A percentile compares a stretch with the other conserved stretches of the same genome.
Evolutionary conservation across 176 grass and related monocot genomes (phyloP).

Genomic region (Themeda triandra): DNA sequence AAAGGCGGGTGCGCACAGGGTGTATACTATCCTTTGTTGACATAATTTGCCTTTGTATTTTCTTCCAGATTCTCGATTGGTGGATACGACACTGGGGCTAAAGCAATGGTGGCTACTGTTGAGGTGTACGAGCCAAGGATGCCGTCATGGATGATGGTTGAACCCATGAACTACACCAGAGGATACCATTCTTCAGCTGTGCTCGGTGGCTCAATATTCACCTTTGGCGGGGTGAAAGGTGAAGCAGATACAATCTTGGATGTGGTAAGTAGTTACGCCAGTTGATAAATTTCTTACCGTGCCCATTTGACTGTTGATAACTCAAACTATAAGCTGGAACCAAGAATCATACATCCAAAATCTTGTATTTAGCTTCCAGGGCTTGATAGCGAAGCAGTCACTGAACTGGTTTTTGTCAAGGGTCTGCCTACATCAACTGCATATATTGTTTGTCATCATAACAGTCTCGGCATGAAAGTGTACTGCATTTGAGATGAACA

Average conservation of each 20-base stretch:
- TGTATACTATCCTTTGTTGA: background rate
- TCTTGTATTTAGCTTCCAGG: background rate
- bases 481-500: too few species aligned
- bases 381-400: background rate
- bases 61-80: conserved; percentile 60
- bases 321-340: background rate
- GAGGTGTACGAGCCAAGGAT: conserved; percentile 74
- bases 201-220: conserved; percentile 57
- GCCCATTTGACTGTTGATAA: background rate
- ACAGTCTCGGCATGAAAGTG: too few species aligned
- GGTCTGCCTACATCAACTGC: too few species aligned
- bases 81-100: conserved; percentile 50
- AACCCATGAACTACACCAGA: conserved; percentile 63
- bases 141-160: conserved; percentile 49
- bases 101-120: conserved; percentile 46
- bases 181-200: conserved; percentile 73
- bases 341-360: background rate
- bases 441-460: too few species aligned
- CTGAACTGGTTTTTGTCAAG: background rate
- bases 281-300: background rate
- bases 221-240: conserved; percentile 53
- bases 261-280: conserved; percentile 44
- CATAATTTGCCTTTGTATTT: background rate
- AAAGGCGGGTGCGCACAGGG: background rate
- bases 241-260: conserved; percentile 53